A percentile compares a stretch with the other conserved stretches of the same genome.
These are phyloP conservation scores for Rhodotorula sp. DNA, from an alignment of 1,284 basidiomycete species.

Conservation along the genomic window DNA sequence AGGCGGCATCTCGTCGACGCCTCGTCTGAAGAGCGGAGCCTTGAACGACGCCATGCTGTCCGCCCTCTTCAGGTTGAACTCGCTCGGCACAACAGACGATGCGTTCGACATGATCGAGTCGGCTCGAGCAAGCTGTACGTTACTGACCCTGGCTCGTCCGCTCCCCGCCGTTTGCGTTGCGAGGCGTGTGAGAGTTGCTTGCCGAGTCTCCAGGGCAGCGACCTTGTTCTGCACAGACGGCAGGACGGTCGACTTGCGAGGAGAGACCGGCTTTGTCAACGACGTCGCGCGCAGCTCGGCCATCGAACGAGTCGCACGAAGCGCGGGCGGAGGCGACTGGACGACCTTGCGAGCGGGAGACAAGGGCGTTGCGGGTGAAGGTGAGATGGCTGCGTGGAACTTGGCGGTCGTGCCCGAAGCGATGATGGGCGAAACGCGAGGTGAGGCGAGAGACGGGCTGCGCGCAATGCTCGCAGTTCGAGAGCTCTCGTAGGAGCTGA, in stretches of 20 bases:
- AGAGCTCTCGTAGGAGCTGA: background rate
- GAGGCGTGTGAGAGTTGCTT: conserved; percentile 22
- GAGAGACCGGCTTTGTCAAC: conserved; percentile 1
- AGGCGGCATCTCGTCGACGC: conserved; percentile 2
- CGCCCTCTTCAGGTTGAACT: conserved; percentile 22
- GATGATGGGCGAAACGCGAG: conserved; percentile 15
- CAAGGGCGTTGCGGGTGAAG: background rate
- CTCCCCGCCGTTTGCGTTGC: conserved; percentile 1
- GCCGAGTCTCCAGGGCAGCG: conserved; percentile 35
- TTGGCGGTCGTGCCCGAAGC: conserved; percentile 5
- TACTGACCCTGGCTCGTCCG: conserved; percentile 2
- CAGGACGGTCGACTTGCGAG: conserved; percentile 15
- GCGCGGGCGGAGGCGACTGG: conserved; percentile 10
- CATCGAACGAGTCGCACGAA: conserved; percentile 31
- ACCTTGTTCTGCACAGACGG: conserved; percentile 27
- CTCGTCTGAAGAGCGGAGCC: conserved; percentile 32
- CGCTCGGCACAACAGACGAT: conserved; percentile 21
- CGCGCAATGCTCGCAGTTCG: background rate
- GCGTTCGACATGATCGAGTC: conserved; percentile 28
- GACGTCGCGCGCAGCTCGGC: conserved; percentile 17
- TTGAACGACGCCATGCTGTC: conserved; percentile 37
- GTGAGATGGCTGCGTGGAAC: conserved; percentile 1
- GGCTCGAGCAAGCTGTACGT: conserved; percentile 16
- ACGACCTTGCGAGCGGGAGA: conserved; percentile 16
- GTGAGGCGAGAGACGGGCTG: conserved; percentile 13